A percentile compares a stretch with the other conserved stretches of the same genome.
Conservation (phyloP, 202 grass and related monocot genomes). For the Alloteropsis angusta region DNA sequence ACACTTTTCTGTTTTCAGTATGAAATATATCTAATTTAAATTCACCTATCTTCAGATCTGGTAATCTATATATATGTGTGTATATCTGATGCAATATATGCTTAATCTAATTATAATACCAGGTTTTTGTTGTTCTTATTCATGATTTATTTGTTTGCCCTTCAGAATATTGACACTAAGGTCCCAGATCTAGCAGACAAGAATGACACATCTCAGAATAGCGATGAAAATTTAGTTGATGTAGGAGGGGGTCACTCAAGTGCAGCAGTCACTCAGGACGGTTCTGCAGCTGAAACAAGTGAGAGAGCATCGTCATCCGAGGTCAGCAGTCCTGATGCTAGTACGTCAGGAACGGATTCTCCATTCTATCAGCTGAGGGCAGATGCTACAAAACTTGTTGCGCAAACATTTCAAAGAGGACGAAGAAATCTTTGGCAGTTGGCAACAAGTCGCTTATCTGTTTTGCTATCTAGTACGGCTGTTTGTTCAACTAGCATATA, state of each 20-base stretch:
- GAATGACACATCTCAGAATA: conserved; percentile 40
- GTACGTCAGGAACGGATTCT: conserved; percentile 46
- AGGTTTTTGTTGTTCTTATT: conserved; percentile 28
- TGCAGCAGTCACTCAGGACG: conserved; percentile 23
- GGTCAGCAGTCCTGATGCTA: conserved; percentile 33
- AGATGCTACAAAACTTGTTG: conserved; percentile 75
- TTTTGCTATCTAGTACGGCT: conserved; percentile 72
- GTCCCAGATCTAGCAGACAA: conserved; percentile 14
- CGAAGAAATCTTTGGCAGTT: conserved; percentile 98
- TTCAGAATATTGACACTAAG: conserved; percentile 41
- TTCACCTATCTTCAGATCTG: not conserved
- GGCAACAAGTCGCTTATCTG: conserved; percentile 88
- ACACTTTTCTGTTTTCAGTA: not conserved
- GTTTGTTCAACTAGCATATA: conserved; percentile 92
- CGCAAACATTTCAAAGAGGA: conserved; percentile 79
- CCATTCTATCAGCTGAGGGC: conserved; percentile 87
- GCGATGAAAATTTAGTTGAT: conserved; percentile 35
- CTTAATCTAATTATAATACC: conserved; percentile 4
- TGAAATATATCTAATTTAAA: not conserved
- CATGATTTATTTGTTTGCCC: conserved; percentile 6
- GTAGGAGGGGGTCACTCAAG: conserved; percentile 36
- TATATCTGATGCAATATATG: conserved; percentile 4
- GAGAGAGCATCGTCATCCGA: conserved; percentile 32
- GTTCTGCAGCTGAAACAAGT: conserved; percentile 28
- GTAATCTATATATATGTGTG: not conserved